These are phyloP conservation scores for Colletotrichum filicis DNA, from an alignment of 2,329 filamentous ascomycete species.

Conservation along the genomic window DNA sequence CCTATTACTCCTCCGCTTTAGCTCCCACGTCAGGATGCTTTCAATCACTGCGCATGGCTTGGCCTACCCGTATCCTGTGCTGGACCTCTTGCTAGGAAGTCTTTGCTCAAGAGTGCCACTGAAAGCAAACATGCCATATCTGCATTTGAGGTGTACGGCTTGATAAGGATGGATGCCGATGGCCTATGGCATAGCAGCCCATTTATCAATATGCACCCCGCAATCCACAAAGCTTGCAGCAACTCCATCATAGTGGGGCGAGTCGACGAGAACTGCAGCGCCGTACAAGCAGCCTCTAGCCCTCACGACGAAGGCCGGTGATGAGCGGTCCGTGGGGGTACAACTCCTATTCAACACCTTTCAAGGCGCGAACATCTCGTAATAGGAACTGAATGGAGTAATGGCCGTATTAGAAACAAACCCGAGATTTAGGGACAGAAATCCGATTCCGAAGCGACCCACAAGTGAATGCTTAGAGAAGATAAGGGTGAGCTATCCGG, in stretches of 20 bases:
- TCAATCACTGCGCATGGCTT: no score
- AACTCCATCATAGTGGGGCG: neutral
- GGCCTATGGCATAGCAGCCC: neutral
- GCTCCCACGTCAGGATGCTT: no score
- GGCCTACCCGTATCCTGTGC: neutral
- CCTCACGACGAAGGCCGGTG: no score
- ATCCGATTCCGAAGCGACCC: neutral
- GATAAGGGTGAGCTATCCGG: neutral
- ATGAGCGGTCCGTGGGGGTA: neutral
- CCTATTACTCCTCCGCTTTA: no score
- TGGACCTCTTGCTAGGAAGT: accelerated
- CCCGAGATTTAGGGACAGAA: neutral
- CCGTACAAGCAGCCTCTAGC: no score
- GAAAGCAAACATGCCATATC: neutral
- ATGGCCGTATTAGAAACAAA: neutral
- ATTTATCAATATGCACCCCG: neutral
- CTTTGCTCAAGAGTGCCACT: neutral
- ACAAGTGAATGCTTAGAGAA: neutral
- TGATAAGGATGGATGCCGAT: neutral
- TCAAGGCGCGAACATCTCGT: neutral
- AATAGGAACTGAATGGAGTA: neutral
- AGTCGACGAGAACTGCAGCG: neutral
- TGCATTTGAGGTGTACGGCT: no score
- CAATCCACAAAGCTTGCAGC: neutral
- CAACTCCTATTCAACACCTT: neutral